Conservation (phyloP, 1,284 basidiomycete species). For the Tylopilus sp. region DNA sequence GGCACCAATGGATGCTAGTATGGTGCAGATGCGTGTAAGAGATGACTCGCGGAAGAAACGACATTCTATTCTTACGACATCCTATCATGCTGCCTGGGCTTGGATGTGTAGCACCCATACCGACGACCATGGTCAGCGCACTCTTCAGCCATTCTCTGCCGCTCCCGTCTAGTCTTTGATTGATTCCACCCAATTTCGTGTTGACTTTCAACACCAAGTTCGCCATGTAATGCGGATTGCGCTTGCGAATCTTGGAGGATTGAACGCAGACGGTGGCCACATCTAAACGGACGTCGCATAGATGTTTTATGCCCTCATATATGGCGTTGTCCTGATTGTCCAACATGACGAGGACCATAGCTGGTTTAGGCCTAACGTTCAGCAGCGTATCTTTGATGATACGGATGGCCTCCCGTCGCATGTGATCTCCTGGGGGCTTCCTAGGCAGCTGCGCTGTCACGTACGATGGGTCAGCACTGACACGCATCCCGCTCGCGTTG, state of each 20-base stretch:
- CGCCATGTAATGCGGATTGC: neutral
- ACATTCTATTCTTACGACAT: neutral
- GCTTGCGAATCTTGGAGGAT: slow-evolving; percentile 1
- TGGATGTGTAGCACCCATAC: neutral
- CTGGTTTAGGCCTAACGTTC: neutral
- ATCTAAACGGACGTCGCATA: slow-evolving; percentile 1
- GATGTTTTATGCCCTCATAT: slow-evolving; percentile 1
- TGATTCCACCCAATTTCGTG: neutral
- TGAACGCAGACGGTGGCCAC: neutral
- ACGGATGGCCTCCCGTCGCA: neutral
- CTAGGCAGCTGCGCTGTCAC: neutral
- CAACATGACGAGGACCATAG: neutral
- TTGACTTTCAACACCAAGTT: neutral
- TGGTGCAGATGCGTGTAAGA: neutral
- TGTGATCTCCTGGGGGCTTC: no score
- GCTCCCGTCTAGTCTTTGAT: neutral
- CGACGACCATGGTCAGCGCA: neutral
- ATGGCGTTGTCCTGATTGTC: neutral
- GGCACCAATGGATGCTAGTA: neutral
- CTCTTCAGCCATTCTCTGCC: neutral
- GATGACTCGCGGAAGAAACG: neutral
- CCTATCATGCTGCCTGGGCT: neutral
- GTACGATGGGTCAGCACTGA: neutral
- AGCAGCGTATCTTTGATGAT: neutral
- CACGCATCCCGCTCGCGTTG: neutral